These are phyloP conservation scores for Suillus tomentosus DNA, from an alignment of 768 basidiomycete genomes.

Conservation along the genomic window DNA sequence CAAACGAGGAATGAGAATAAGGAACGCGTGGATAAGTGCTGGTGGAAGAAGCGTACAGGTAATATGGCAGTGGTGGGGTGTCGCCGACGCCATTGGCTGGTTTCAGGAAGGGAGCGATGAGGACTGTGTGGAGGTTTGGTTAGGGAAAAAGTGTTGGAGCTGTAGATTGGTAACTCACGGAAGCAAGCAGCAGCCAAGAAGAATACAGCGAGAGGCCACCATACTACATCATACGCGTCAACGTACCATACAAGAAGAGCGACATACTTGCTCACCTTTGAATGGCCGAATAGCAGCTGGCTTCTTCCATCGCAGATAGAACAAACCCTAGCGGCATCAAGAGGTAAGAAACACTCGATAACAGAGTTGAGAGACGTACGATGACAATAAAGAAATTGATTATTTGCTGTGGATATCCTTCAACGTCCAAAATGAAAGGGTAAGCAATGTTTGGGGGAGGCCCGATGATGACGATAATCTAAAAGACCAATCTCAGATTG, in stretches of 20 bases:
- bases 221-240: conserved; percentile 38
- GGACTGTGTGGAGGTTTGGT: conserved; percentile 35
- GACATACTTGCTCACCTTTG: conserved; percentile 38
- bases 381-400: too few species aligned
- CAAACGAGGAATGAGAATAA: neutral
- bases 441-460: too few species aligned
- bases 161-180: conserved; percentile 36
- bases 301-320: conserved; percentile 22
- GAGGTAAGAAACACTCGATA: too few species aligned
- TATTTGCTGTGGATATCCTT: too few species aligned
- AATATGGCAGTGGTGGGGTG: conserved; percentile 61
- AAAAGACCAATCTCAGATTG: too few species aligned
- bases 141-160: neutral
- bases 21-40: neutral
- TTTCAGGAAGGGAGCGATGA: conserved; percentile 55
- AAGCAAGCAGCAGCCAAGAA: conserved; percentile 53
- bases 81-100: conserved; percentile 58
- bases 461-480: too few species aligned
- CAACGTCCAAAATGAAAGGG: too few species aligned
- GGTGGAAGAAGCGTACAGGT: conserved; percentile 35
- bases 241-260: neutral
- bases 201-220: conserved; percentile 56
- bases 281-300: conserved; percentile 52
- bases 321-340: too few species aligned
- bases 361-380: too few species aligned